phyloP scores from a whole-genome alignment of 805 yeast genomes.

The Saturnispora besseyi region DNA sequence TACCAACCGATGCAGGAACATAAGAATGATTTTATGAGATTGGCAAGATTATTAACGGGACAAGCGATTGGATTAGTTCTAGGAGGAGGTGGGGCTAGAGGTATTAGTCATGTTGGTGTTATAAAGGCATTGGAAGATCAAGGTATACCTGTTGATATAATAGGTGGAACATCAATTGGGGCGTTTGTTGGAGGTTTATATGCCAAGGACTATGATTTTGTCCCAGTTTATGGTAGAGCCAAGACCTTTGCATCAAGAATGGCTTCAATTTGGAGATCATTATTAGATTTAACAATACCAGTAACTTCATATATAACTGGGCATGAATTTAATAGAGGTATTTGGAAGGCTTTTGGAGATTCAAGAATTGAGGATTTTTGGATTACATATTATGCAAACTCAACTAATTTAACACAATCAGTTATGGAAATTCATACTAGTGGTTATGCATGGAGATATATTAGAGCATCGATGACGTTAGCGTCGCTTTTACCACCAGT shows the following conservation, averaged over 20 bases:
- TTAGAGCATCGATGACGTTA: conserved; percentile 91
- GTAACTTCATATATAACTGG: conserved; percentile 94
- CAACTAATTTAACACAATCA: conserved; percentile 91
- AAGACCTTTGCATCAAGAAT: conserved; percentile 79
- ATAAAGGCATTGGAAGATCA: conserved; percentile 83
- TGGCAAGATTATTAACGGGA: conserved; percentile 85
- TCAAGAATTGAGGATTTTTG: conserved; percentile 92
- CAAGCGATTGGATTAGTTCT: conserved; percentile 89
- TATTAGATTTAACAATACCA: conserved; percentile 84
- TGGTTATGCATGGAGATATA: conserved; percentile 93
- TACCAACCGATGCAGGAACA: conserved; percentile 40
- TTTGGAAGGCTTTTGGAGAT: conserved; percentile 95
- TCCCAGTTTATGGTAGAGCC: conserved; percentile 83
- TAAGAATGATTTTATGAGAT: conserved; percentile 80
- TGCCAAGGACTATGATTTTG: conserved; percentile 85
- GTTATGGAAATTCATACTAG: conserved; percentile 88
- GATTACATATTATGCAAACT: conserved; percentile 80
- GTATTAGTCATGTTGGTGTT: conserved; percentile 85
- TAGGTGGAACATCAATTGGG: conserved; percentile 97
- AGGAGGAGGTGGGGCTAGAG: conserved; percentile 98
- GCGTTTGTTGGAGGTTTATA: conserved; percentile 92
- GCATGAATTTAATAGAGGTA: conserved; percentile 91
- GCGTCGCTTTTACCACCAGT: conserved; percentile 91
- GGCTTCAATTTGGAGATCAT: conserved; percentile 76
- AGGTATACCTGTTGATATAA: conserved; percentile 87